Base-by-base conservation (phyloP, 495 filamentous ascomycete species). In the Saxophila tyrrhenica region DNA sequence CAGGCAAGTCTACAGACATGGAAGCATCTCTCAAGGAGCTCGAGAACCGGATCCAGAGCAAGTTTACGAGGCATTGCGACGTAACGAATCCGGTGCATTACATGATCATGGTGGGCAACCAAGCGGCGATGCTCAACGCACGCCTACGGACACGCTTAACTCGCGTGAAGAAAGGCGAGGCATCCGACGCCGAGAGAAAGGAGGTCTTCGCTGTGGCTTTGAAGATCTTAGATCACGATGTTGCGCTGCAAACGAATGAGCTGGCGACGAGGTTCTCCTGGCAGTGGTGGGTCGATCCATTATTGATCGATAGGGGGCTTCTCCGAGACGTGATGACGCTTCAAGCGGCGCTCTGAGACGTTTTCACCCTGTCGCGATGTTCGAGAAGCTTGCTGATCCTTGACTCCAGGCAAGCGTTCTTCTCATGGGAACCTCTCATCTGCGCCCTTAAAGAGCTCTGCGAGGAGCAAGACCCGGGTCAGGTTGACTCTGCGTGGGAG, bases 41-140 rank as follows among this genome's bases (percentile, higher is more conserved):
- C 13, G 29, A 35, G 13, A 13, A 35, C 13, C 29, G 5, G 7
- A 35, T 35, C 5, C 29, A 63, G 54, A 29, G 17, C 10, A 60
- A 55, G 35, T 61, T 43, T 22, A 1, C 61, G 16, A 58, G 61
- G 0, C 58, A 57, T 50, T 57, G 54, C 43, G 61, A 63, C 35
- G 25, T 46, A 17, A 9, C 53, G 20, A 25, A 51, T 0, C 58
- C 61, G 9, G 2, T 61, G 10, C 61, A 63, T n/a, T 50, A 47
- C 19, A 8, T 54, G 16, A 23, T 43, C 8, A n/a, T 59, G 25
- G 49, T 29, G 21, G 20, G 48, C 19, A 29, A 13, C 5, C 29
- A 44, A 21, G 19, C 43, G 7, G 29, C 39, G 8, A 46, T 48
- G 9, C 43, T 29, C 1, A 22, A 48, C 16, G 32, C 59, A n/a